These are phyloP conservation scores for Solanum appendiculatum DNA, from an alignment of 257 asterid species.

Conservation along the genomic window DNA sequence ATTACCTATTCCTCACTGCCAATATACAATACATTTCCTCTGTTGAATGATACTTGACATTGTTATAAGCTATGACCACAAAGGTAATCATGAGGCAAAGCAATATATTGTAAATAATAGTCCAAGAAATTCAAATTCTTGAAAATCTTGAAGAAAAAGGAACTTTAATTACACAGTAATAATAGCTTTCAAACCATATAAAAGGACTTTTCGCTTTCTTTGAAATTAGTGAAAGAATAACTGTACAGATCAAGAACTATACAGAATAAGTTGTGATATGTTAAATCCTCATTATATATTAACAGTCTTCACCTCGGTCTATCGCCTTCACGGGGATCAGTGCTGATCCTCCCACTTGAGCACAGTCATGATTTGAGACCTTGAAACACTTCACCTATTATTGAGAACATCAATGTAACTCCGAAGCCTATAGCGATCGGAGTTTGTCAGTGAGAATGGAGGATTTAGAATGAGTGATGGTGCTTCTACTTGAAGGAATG, in stretches of 20 bases:
- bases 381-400: slow-evolving; percentile 53
- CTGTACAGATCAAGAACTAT: not conserved
- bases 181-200: not conserved
- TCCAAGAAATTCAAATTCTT: not conserved
- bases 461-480: slow-evolving; percentile 68
- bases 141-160: no score
- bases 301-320: not conserved
- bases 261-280: not conserved
- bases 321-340: slow-evolving; percentile 14
- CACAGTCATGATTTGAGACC: slow-evolving; percentile 48
- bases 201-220: not conserved
- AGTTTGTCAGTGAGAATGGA: slow-evolving; percentile 65
- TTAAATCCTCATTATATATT: not conserved
- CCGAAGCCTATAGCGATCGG: slow-evolving; percentile 54
- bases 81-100: not conserved
- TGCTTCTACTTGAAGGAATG: slow-evolving; percentile 66
- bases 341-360: slow-evolving; percentile 37
- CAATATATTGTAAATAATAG: not conserved
- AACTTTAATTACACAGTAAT: not conserved
- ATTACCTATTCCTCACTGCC: slow-evolving; percentile 8
- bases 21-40: not conserved
- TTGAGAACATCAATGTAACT: slow-evolving; percentile 53
- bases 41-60: not conserved
- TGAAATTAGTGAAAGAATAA: not conserved
- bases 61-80: not conserved